Evolutionary conservation across 2,329 filamentous ascomycete species (phyloP).

Genomic region (Didymella pinodella): DNA sequence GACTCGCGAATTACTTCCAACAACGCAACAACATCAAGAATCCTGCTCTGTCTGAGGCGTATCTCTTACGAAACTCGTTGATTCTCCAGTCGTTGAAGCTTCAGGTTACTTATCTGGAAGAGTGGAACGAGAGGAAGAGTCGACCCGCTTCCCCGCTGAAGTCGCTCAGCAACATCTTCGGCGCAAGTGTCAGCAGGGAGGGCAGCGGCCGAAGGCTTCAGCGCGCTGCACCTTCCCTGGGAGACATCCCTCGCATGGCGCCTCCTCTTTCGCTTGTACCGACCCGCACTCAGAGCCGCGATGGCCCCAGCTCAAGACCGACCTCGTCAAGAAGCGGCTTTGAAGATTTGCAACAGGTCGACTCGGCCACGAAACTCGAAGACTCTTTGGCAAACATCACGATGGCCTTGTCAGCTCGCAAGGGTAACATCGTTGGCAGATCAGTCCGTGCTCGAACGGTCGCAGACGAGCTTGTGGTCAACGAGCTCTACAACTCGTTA

Average conservation of each 20-base stretch:
- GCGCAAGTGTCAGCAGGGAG: constrained; percentile 62
- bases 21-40: constrained; percentile 74
- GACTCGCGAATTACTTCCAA: constrained; percentile 76
- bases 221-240: constrained; percentile 43
- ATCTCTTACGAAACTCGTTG: constrained; percentile 81
- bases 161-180: constrained; percentile 82
- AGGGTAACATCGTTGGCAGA: constrained; percentile 84
- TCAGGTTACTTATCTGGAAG: constrained; percentile 67
- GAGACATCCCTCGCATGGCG: constrained; percentile 48
- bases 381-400: constrained; percentile 86
- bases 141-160: constrained; percentile 89
- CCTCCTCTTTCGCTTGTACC: constrained; percentile 47
- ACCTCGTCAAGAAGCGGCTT: constrained; percentile 47
- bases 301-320: constrained; percentile 45
- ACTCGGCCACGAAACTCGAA: constrained; percentile 72
- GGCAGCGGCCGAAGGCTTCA: constrained; percentile 46
- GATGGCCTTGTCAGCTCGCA: constrained; percentile 80
- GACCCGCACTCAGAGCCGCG: constrained; percentile 48
- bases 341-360: constrained; percentile 34
- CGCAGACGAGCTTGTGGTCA: constrained; percentile 81
- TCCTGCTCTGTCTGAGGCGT: constrained; percentile 67
- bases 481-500: constrained; percentile 88
- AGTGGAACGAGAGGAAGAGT: constrained; percentile 61
- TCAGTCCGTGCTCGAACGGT: constrained; percentile 73
- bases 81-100: constrained; percentile 75